These are phyloP conservation scores for Aspergillus tamarii DNA, from an alignment of 2,329 filamentous ascomycete species.

Conservation along the genomic window DNA sequence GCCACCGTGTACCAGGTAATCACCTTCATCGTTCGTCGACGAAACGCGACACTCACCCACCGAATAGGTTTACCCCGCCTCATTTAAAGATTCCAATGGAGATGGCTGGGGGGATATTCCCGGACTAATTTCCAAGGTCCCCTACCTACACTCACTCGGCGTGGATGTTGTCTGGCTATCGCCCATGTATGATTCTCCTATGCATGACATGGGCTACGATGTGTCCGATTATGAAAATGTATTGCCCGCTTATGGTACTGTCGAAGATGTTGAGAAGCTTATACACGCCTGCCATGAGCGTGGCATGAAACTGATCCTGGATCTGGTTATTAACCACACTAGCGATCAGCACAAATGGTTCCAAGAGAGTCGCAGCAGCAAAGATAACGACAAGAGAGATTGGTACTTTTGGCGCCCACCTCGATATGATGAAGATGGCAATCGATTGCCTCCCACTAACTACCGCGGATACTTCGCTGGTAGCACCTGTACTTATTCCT, in stretches of 20 bases:
- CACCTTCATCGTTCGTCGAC: background rate
- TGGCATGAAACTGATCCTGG: constrained; percentile 68
- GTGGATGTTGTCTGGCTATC: constrained; percentile 69
- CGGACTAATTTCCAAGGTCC: constrained; percentile 64
- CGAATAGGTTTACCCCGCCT: constrained; percentile 30
- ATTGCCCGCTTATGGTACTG: constrained; percentile 63
- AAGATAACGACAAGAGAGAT: constrained; percentile 62
- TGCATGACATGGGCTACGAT: constrained; percentile 72
- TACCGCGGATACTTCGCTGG: constrained; percentile 67
- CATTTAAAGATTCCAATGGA: constrained; percentile 58
- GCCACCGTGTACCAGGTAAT: constrained; percentile 36
- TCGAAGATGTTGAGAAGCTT: constrained; percentile 62
- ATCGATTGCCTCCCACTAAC: constrained; percentile 69
- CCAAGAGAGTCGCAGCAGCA: constrained; percentile 61
- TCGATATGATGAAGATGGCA: constrained; percentile 55
- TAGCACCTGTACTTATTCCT: constrained; percentile 52
- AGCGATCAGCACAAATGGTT: constrained; percentile 71
- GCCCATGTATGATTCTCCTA: constrained; percentile 66
- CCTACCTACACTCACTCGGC: constrained; percentile 64
- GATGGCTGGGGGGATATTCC: constrained; percentile 66
- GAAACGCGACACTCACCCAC: background rate
- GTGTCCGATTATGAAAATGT: constrained; percentile 67
- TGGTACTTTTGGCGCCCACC: constrained; percentile 63
- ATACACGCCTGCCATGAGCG: constrained; percentile 60
- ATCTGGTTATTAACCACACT: constrained; percentile 75